Evolutionary conservation across 2,329 filamentous ascomycete genomes (phyloP), one percentile per base, ranked within the genome.

Genomic region (Pleomassaria siparia): DNA sequence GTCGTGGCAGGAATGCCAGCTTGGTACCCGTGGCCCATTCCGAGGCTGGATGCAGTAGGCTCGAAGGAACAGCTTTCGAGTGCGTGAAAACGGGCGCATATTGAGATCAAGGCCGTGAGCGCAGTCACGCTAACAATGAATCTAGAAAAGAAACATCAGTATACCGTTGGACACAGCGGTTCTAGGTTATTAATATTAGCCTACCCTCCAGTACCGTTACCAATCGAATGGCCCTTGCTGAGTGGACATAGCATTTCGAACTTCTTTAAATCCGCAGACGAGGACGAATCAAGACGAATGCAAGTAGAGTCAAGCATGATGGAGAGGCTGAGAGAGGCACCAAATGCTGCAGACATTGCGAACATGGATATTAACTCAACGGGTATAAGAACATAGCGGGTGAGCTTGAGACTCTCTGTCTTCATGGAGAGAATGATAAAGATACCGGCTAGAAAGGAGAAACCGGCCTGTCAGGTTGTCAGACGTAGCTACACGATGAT

Each of bases 51-150:
- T n/a, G 57, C 62, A 10, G 59, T 65, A 25, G 64, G 64, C 46
- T 66, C 63, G 37, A 67, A 67, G 3, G 56, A 60, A 45, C 60
- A 66, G 37, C 51, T 55, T 33, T 63, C 57, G 25, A 51, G 55
- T 10, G 48, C 51, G 18, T 50, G 46, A 9, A 40, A 41, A 20
- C 51, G 50, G 7, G 53, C 45, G 28, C 57, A 60, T 13, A 51
- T 48, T 12, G 52, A 46, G 4, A 65, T 47, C 8, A 51, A 37
- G 16, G 56, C 50, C 4, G 50, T 43, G 9, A 62, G 51, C 16
- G 54, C 57, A 4, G 58, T 54, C 10, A 51, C 39, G 20, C 57
- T 15, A 3, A 58, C 37, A 13, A 65, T 28, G 25, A 62, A 46
- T 36, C 49, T 51, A 20, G 8, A 15, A 21, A 13, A 28, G 13